phyloP scores from a whole-genome alignment of 345 rosid genomes.

The Excoecaria agallocha region DNA sequence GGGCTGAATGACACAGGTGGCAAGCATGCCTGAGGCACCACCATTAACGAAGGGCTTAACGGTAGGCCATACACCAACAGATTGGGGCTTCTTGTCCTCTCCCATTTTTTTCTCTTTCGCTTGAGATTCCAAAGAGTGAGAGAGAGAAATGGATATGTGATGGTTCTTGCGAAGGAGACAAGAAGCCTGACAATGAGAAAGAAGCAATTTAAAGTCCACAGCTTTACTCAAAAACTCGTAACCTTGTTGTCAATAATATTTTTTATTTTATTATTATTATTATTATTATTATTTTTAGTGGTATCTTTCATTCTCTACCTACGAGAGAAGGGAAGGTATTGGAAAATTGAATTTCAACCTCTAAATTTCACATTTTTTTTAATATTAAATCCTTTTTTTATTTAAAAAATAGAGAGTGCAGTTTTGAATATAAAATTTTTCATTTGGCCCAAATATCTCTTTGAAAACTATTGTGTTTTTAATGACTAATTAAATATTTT shows the following conservation, averaged over 20 bases:
- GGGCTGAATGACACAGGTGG: constrained; percentile 97
- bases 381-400: too few relatives aligned
- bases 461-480: too few relatives aligned
- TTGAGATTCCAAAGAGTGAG: neutral
- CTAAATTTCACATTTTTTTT: too few relatives aligned
- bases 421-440: too few relatives aligned
- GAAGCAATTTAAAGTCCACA: neutral
- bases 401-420: too few relatives aligned
- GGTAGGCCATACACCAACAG: constrained; percentile 70
- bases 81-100: constrained; percentile 62
- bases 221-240: neutral
- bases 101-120: constrained; percentile 21
- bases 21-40: constrained; percentile 96
- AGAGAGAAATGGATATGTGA: neutral
- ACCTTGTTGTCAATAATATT: neutral
- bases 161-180: constrained; percentile 3
- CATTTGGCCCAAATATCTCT: too few relatives aligned
- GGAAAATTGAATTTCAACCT: too few relatives aligned
- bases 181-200: neutral
- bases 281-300: neutral
- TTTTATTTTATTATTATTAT: too few relatives aligned
- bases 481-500: too few relatives aligned
- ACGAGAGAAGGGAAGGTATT: too few relatives aligned
- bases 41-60: constrained; percentile 95
- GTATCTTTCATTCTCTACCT: neutral